A percentile compares a stretch with the other conserved stretches of the same genome.
Conservation (phyloP, 208 protist genomes). For the Crithidia mellificae region DNA sequence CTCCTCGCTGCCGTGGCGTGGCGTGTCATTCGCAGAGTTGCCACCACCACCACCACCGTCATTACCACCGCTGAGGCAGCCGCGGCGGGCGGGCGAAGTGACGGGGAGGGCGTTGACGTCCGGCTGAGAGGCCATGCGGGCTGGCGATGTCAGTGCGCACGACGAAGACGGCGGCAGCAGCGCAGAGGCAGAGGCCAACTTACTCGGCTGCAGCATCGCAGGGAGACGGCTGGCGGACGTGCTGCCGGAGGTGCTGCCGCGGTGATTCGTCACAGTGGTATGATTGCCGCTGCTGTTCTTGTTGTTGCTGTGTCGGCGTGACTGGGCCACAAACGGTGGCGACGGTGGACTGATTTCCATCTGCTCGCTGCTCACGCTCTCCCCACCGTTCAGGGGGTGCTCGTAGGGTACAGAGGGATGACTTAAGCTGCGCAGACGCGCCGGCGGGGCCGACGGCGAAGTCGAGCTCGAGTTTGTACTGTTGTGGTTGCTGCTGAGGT, state of each 20-base stretch:
- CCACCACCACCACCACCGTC: too few relatives aligned
- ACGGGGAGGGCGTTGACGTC: constrained; percentile 12
- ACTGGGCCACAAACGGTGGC: too few relatives aligned
- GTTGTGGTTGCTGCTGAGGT: neutral
- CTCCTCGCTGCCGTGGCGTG: too few relatives aligned
- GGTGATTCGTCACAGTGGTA: neutral
- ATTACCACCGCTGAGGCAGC: constrained; percentile 16
- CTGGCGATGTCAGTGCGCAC: constrained; percentile 19
- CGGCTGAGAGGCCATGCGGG: constrained; percentile 22
- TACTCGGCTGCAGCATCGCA: constrained; percentile 19
- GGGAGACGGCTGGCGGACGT: constrained; percentile 17
- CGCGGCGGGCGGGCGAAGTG: constrained; percentile 26
- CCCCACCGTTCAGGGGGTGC: too few relatives aligned
- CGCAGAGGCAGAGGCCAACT: constrained; percentile 9
- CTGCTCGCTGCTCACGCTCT: neutral
- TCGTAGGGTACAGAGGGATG: neutral
- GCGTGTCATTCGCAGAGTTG: too few relatives aligned
- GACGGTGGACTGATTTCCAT: neutral
- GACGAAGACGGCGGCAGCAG: constrained; percentile 12
- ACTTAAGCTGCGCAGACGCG: neutral
- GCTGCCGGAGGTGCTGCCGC: constrained; percentile 4
- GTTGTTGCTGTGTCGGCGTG: neutral
- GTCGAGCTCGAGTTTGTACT: too few relatives aligned
- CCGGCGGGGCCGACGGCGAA: neutral
- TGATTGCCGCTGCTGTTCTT: neutral